Evolutionary conservation across 2,329 filamentous ascomycete species (phyloP), one percentile per base, ranked within the genome.

Genomic region (Ceratocystis smalleyi): DNA sequence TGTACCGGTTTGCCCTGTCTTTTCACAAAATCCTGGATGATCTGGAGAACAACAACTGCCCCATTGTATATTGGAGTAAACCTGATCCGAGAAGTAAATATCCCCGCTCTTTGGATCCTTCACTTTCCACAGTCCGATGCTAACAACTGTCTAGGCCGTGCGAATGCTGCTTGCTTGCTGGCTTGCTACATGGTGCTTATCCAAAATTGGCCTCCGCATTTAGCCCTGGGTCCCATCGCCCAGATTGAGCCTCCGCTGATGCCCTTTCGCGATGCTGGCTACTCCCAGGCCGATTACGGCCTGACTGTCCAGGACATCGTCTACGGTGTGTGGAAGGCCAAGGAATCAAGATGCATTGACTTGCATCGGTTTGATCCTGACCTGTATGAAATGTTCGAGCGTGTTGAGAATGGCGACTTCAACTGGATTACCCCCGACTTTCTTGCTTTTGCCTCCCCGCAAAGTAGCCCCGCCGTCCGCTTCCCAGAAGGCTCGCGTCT

Each of bases 111-210:
- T 1, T 7, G 7, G n/a, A 65, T 43, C 62, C 59, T 24, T 15
- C 45, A n/a, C 7, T 43, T 43, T 43, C 62, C 43, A 24, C 45
- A 40, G 5, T 27, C 47, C 5, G 10, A 49, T 40, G 22, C 55
- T 64, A 55, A 66, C 60, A 62, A 30, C 17, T 43, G 32, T 61
- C n/a, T 63, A 91, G 88, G 87, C 74, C 87, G 94, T 73, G 89
- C 89, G 69, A 99, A 99, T 75, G 91, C 94, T 59, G 91, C 94
- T 32, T 96, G 91, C 73, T 82, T 99, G 71, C 83, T 99, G 57
- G 92, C 94, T 64, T 96, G 91, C 78, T 99, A 99, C 77, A 97
- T 99, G 91, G 91, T 99, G 54, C 78, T 99, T 68, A 96, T 99
- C 70, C 94, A 99, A 77, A 89, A 89, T 51, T 99, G 94, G 94